Evolutionary conservation across 2,329 filamentous ascomycete species (phyloP).

Genomic region (Capronia coronata): DNA sequence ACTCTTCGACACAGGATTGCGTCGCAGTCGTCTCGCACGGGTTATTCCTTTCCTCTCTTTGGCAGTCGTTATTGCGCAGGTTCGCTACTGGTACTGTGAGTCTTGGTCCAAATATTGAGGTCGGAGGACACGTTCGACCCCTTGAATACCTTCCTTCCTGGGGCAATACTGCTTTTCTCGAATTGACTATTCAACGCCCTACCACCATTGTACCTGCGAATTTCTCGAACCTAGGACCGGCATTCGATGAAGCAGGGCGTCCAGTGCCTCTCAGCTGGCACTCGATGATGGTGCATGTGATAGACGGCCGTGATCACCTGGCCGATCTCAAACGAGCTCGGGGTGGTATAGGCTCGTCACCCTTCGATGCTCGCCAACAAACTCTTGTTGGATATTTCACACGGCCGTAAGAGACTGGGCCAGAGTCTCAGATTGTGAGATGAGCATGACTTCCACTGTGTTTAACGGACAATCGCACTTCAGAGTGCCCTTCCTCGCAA

Average conservation of each 20-base stretch:
- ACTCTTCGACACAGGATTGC: constrained; percentile 3
- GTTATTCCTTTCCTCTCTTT: constrained; percentile 66
- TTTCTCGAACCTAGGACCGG: neutral
- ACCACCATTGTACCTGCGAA: neutral
- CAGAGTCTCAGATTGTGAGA: neutral
- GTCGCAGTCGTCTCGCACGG: constrained; percentile 75
- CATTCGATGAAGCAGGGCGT: neutral
- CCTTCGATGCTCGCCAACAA: constrained; percentile 67
- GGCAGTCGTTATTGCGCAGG: constrained; percentile 54
- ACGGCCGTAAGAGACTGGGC: constrained; percentile 29
- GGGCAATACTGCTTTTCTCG: constrained; percentile 61
- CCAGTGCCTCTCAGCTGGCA: constrained; percentile 31
- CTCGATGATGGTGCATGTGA: constrained; percentile 49
- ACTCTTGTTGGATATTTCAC: constrained; percentile 75
- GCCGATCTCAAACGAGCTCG: constrained; percentile 67
- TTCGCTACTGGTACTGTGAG: constrained; percentile 45
- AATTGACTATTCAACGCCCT: constrained; percentile 33
- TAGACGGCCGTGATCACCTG: constrained; percentile 69
- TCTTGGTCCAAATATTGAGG: constrained; percentile 40
- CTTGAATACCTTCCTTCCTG: constrained; percentile 53
- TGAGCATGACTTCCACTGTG: neutral
- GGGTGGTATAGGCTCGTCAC: constrained; percentile 73
- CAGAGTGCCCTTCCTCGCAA: too few species aligned
- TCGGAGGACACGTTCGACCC: constrained; percentile 33
- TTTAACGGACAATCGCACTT: too few species aligned